phyloP scores from a whole-genome alignment of 805 yeast species.

The Wickerhamiella australiensis region DNA sequence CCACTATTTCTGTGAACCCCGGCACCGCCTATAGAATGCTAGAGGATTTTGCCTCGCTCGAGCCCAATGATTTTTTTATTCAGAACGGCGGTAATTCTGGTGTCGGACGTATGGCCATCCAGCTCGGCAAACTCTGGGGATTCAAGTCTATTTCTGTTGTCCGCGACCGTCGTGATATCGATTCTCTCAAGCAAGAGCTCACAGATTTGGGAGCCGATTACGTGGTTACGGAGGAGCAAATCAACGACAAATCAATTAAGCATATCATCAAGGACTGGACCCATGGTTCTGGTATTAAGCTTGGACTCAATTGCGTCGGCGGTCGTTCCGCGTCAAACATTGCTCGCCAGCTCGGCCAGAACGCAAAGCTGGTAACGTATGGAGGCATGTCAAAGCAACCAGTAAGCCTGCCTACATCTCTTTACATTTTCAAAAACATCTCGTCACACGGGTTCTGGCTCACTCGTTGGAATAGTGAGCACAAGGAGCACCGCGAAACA shows the following conservation, averaged over 20 bases:
- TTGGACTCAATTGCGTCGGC: constrained; percentile 89
- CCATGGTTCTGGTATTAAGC: constrained; percentile 40
- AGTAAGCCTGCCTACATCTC: constrained; percentile 76
- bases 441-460: constrained; percentile 86
- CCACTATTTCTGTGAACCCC: constrained; percentile 87
- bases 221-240: constrained; percentile 83
- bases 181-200: constrained; percentile 46
- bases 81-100: constrained; percentile 96
- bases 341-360: constrained; percentile 64
- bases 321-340: constrained; percentile 74
- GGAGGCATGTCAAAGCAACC: constrained; percentile 98
- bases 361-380: constrained; percentile 76
- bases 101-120: constrained; percentile 85
- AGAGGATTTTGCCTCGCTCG: constrained; percentile 48
- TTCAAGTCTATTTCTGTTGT: constrained; percentile 76
- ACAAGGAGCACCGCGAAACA: constrained; percentile 48
- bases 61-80: constrained; percentile 73
- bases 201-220: constrained; percentile 64
- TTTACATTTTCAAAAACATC: constrained; percentile 80
- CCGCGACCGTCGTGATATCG: constrained; percentile 71
- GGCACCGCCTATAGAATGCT: constrained; percentile 85
- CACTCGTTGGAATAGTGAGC: constrained; percentile 39
- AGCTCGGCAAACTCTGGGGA: constrained; percentile 68
- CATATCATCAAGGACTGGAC: constrained; percentile 39
- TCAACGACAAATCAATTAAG: constrained; percentile 54